A percentile compares a stretch with the other conserved stretches of the same genome.
These are phyloP conservation scores for Metschnikowia baotianmanensis DNA, from an alignment of 805 yeast species.

Conservation along the genomic window DNA sequence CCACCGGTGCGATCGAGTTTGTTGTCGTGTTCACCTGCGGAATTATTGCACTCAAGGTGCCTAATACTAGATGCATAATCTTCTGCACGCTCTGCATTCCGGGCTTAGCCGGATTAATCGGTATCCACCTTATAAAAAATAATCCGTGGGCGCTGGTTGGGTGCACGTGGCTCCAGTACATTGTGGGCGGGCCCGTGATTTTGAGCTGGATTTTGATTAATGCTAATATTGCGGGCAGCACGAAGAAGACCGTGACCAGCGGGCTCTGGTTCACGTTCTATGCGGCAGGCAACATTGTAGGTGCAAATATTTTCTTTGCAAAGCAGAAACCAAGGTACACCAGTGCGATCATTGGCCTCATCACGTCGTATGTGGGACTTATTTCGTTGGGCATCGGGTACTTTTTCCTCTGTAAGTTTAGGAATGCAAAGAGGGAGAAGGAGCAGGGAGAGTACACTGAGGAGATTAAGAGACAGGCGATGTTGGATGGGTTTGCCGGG, in stretches of 20 bases:
- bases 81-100: conserved; percentile 20
- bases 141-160: conserved; percentile 18
- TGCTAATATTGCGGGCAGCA: conserved; percentile 63
- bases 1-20: conserved; percentile 23
- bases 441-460: conserved; percentile 18
- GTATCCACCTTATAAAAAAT: conserved; percentile 6
- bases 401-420: conserved; percentile 8
- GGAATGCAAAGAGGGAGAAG: conserved; percentile 5
- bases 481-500: conserved; percentile 14
- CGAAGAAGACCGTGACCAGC: conserved; percentile 66
- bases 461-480: conserved; percentile 11
- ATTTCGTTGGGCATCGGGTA: conserved; percentile 10
- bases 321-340: conserved; percentile 52
- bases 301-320: conserved; percentile 64
- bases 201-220: conserved; percentile 13
- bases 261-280: conserved; percentile 56
- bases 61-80: conserved; percentile 19
- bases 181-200: conserved; percentile 13
- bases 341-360: conserved; percentile 56
- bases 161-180: conserved; percentile 11
- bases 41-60: conserved; percentile 18
- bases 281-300: conserved; percentile 63
- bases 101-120: conserved; percentile 19
- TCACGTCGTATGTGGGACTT: conserved; percentile 46
- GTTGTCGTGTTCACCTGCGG: conserved; percentile 20